Conservation (phyloP, 2,329 filamentous ascomycete species). For the Talaromyces rugulosus region DNA sequence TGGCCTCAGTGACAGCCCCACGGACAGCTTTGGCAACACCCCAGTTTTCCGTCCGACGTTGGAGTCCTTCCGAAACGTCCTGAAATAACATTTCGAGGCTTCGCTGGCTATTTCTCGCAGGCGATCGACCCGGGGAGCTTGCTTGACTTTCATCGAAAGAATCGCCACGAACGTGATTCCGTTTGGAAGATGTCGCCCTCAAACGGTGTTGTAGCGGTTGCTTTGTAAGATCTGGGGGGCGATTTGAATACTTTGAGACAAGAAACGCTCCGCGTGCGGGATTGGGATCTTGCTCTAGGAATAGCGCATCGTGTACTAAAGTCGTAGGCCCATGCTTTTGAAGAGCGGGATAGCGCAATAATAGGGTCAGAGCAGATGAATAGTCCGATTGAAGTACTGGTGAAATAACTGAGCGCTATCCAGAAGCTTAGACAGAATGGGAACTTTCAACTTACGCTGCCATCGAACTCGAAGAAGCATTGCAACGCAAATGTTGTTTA, state of each 20-base stretch:
- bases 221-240: slow-evolving; percentile 33
- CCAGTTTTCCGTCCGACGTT: slow-evolving; percentile 46
- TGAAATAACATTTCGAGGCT: slow-evolving; percentile 45
- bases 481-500: slow-evolving; percentile 87
- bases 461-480: slow-evolving; percentile 92
- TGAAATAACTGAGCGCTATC: background rate
- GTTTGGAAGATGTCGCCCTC: slow-evolving; percentile 2
- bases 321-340: slow-evolving; percentile 64
- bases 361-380: slow-evolving; percentile 72
- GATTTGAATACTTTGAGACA: slow-evolving; percentile 45
- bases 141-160: slow-evolving; percentile 24
- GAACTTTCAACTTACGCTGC: slow-evolving; percentile 60
- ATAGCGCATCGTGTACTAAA: slow-evolving; percentile 79
- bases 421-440: background rate
- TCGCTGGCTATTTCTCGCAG: slow-evolving; percentile 34
- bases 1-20: slow-evolving; percentile 44
- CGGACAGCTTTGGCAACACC: slow-evolving; percentile 46
- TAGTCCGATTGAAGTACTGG: slow-evolving; percentile 82
- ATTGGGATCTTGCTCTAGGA: slow-evolving; percentile 42
- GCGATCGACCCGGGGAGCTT: slow-evolving; percentile 33
- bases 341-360: slow-evolving; percentile 78
- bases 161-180: slow-evolving; percentile 25
- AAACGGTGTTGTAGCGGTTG: slow-evolving; percentile 16
- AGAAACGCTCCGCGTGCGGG: slow-evolving; percentile 40
- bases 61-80: slow-evolving; percentile 46